Conservation (phyloP, 495 filamentous ascomycete species). For the Melanomma pulvis-pyrius region DNA sequence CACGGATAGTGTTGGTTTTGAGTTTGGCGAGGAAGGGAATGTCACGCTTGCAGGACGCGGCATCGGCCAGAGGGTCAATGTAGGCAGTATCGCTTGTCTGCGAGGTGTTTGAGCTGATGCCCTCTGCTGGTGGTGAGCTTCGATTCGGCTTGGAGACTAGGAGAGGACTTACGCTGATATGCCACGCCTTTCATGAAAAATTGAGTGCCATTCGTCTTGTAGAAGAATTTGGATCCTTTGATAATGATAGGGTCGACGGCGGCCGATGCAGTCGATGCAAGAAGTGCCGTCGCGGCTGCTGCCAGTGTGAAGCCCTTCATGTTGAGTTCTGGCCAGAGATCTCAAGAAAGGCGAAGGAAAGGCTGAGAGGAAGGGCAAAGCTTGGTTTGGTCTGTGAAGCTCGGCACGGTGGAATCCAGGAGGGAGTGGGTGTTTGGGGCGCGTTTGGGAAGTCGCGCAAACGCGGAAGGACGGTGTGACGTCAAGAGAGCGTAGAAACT, state of each 20-base stretch:
- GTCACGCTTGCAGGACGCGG: slow-evolving; percentile 72
- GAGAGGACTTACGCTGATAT: slow-evolving; percentile 66
- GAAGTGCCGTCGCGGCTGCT: slow-evolving; percentile 39
- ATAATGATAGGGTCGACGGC: slow-evolving; percentile 49
- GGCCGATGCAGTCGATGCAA: slow-evolving; percentile 38
- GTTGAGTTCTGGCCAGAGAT: slow-evolving; percentile 31
- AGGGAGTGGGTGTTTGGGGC: not conserved
- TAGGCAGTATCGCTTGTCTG: slow-evolving; percentile 48
- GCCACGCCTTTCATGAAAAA: slow-evolving; percentile 90
- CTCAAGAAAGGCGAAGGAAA: slow-evolving; percentile 17
- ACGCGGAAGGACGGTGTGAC: not conserved
- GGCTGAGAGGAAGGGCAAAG: not conserved
- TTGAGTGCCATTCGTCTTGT: slow-evolving; percentile 71
- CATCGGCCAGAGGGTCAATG: slow-evolving; percentile 73
- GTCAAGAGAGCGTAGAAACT: slow-evolving; percentile 10
- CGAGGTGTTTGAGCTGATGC: slow-evolving; percentile 52
- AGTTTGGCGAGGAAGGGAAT: slow-evolving; percentile 76
- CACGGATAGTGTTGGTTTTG: slow-evolving; percentile 86
- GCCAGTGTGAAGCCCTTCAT: slow-evolving; percentile 38
- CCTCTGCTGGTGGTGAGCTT: slow-evolving; percentile 48
- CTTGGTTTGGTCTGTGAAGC: not conserved
- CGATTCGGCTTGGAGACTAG: not conserved
- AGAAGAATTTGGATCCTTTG: slow-evolving; percentile 77
- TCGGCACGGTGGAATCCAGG: not conserved
- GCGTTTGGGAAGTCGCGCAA: slow-evolving; percentile 3